A percentile compares a stretch with the other conserved stretches of the same genome.
phyloP scores from a whole-genome alignment of 495 filamentous ascomycete genomes.

The Letharia lupina region DNA sequence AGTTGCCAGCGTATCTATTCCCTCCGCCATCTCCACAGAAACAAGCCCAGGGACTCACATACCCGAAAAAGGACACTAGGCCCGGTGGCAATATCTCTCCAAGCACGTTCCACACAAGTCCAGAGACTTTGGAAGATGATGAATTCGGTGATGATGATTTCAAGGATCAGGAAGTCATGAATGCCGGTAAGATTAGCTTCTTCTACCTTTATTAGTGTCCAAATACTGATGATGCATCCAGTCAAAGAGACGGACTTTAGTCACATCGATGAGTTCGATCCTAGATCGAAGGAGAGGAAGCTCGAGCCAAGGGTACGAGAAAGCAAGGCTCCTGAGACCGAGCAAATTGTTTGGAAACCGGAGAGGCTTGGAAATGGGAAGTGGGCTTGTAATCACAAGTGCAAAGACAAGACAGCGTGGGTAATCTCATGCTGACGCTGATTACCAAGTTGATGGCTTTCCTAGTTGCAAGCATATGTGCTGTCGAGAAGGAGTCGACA shows the following conservation, averaged over 20 bases:
- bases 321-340: slow-evolving; percentile 3
- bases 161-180: slow-evolving; percentile 47
- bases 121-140: slow-evolving; percentile 28
- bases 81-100: slow-evolving; percentile 13
- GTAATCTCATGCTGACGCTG: slow-evolving; percentile 2
- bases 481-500: slow-evolving; percentile 81
- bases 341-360: slow-evolving; percentile 34
- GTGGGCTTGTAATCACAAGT: slow-evolving; percentile 81
- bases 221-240: not conserved
- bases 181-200: slow-evolving; percentile 27
- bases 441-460: not conserved
- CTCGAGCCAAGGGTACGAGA: not conserved
- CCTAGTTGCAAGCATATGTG: slow-evolving; percentile 71
- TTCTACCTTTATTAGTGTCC: not conserved
- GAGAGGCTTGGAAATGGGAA: slow-evolving; percentile 67
- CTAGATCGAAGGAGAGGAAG: not conserved
- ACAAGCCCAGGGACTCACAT: not conserved
- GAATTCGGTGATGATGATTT: slow-evolving; percentile 51
- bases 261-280: slow-evolving; percentile 38
- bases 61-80: not conserved
- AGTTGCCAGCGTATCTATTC: slow-evolving; percentile 52
- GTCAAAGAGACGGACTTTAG: slow-evolving; percentile 31
- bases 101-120: slow-evolving; percentile 14
- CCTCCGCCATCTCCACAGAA: slow-evolving; percentile 21
- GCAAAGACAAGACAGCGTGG: slow-evolving; percentile 62